Base-by-base conservation (phyloP, 305 asterid genomes). In the Petunia hybrid region DNA sequence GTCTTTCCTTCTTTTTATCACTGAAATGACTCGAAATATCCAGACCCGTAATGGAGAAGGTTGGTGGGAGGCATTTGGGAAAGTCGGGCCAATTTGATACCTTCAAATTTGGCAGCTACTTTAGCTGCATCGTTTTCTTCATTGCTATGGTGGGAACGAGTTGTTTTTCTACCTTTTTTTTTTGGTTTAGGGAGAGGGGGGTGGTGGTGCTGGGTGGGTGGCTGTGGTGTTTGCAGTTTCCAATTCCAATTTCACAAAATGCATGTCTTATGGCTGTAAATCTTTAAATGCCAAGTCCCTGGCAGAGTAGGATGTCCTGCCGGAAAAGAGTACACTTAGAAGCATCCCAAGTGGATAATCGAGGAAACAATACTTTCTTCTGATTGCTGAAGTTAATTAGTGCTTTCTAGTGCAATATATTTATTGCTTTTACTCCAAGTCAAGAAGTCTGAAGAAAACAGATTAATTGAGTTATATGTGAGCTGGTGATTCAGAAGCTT, bases 41-140 rank as follows among this genome's bases (percentile, higher is more conserved):
- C 22, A 73, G 36, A 73, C 12, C 62, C 51, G 62, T 35, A 73
- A 48, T 48, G 62, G 78, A 73, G 78, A 73, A 73, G 78, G 43
- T 73, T 35, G 45, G 46, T 36, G 35, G 2, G 63, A 48, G 35
- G 62, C 78, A 73, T 48, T 73, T 35, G 63, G 63, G 53, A 36
- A 48, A 73, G 35, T 35, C 2, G 0, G 45, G 62, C 53, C 62
- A 13, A 35, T 73, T 13, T 74, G 78, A 36, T 53, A 74, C 31
- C 31, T 22, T 22, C 31, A 45, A 71, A 71, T 45, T 45, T 48
- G 78, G 12, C 78, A 48, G 62, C 78, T 35, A 31, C 43, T 71
- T 8, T 5, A 71, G 62, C 13, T 2, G 77, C 43, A 46, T 46
- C 46, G 2, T 53, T 31, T 31, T 70, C 53, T 41, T 66, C 38